Evolutionary conservation across 176 grass and related monocot genomes (phyloP).

Genomic region (Rhynchospora pubera): DNA sequence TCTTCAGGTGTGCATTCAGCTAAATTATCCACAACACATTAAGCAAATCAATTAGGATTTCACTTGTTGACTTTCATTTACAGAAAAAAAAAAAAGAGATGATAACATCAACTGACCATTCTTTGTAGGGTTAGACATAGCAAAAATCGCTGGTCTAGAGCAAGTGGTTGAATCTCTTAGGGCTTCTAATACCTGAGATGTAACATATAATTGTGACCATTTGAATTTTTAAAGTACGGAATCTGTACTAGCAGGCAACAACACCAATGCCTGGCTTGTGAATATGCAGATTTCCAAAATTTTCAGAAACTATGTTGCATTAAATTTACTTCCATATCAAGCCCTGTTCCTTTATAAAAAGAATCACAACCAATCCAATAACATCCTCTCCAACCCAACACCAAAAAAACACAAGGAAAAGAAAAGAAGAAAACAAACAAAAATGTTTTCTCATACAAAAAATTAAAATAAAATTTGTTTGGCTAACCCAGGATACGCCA

Average conservation of each 20-base stretch:
- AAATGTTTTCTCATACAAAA: neutral
- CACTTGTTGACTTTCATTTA: conserved; percentile 6
- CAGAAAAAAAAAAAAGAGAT: conserved; percentile 6
- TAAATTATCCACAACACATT: conserved; percentile 23
- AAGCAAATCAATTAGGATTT: conserved; percentile 24
- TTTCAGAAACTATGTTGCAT: neutral
- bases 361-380: neutral
- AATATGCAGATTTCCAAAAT: neutral
- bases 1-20: conserved; percentile 92
- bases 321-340: neutral
- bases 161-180: conserved; percentile 76
- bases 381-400: too few relatives aligned
- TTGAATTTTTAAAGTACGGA: neutral
- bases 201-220: neutral
- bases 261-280: neutral
- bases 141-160: conserved; percentile 87
- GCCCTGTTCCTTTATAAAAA: neutral
- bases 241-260: neutral
- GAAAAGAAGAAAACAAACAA: neutral
- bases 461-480: conserved; percentile 1
- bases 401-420: neutral
- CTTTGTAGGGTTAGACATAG: conserved; percentile 96
- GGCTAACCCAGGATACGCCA: neutral
- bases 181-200: conserved; percentile 73
- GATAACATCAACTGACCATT: conserved; percentile 52